Base-by-base conservation (phyloP, 169 alveolate genomes). In the Toxoplasma gondii region DNA sequence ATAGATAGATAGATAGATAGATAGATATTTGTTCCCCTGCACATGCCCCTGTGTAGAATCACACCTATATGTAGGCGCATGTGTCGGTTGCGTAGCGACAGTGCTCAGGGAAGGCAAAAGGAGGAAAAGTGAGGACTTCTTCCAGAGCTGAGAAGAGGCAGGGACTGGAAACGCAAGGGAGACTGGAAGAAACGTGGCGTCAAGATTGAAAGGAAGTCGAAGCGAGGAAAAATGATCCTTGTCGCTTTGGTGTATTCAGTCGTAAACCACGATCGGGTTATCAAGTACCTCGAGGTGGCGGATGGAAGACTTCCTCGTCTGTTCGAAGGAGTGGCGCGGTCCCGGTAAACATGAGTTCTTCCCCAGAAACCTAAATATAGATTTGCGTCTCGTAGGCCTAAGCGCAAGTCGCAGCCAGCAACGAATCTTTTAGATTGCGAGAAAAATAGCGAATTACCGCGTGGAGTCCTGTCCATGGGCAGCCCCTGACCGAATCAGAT, bases 201-300 rank as follows among this genome's bases (percentile, higher is more conserved):
- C n/a, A 31, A 22, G 74, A 16, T 1, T 64, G 74, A 22, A 19
- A 16, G 9, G n/a, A 19, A 12, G 74, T 7, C 29, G 29, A 4
- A 19, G 74, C 4, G 22, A 19, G 29, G 74, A 16, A 64, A 19
- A 22, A 31, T 12, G 29, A 4, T 64, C 7, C 22, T 4, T 64
- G 29, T 64, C 74, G 9, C 24, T 64, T 64, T 64, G 4, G 24
- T 64, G 9, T 19, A 27, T 19, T 64, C 74, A 64, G 74, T 16
- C 7, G n/a, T 64, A 31, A 64, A 27, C n/a, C 74, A 64, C 34
- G 74, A 64, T 27, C 24, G n/a, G n/a, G 74, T 64, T 31, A 64
- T 64, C 74, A 64, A 64, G 74, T 64, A 22, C 74, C 74, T 64
- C 74, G 74, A 64, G 29, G n/a, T 64, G 74, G 74, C 74, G n/a